phyloP scores from a whole-genome alignment of 139 green algal species.

The Chlamydomonas incerta region DNA sequence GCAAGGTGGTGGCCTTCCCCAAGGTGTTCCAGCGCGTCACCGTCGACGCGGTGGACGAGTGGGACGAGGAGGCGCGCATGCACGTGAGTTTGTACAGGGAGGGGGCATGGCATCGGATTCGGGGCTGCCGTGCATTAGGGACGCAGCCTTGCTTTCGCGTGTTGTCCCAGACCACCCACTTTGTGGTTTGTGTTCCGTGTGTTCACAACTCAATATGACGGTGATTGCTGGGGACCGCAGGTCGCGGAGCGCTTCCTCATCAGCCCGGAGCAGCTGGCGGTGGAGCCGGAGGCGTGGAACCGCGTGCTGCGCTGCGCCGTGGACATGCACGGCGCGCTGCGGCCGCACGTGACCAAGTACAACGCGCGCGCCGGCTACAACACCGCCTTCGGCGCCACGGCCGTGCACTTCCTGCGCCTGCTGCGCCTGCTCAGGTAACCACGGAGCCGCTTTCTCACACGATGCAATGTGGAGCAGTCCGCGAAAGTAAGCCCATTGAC shows the following conservation, averaged over 20 bases:
- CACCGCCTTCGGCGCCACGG: slow-evolving; percentile 32
- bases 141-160: too few relatives aligned
- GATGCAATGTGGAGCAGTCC: too few relatives aligned
- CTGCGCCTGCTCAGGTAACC: slow-evolving; percentile 27
- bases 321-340: slow-evolving; percentile 43
- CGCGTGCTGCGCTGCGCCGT: slow-evolving; percentile 9
- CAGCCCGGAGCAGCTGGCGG: slow-evolving; percentile 15
- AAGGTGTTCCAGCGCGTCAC: slow-evolving; percentile 55
- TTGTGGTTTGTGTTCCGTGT: too few relatives aligned
- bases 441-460: too few relatives aligned
- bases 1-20: slow-evolving; percentile 49
- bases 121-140: background rate
- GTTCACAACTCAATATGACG: too few relatives aligned
- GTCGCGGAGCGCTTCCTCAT: slow-evolving; percentile 34
- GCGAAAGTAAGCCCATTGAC: too few relatives aligned
- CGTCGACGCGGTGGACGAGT: slow-evolving; percentile 54
- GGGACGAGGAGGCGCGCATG: slow-evolving; percentile 37
- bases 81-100: slow-evolving; percentile 27
- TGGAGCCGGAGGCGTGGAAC: slow-evolving; percentile 6
- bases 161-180: too few relatives aligned
- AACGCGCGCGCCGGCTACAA: slow-evolving; percentile 26
- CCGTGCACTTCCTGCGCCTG: slow-evolving; percentile 18
- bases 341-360: slow-evolving; percentile 6
- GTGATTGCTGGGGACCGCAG: background rate
- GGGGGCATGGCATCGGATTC: too few relatives aligned